Percentiles rank a stretch among this genome's conserved stretches.
These are phyloP conservation scores for Aspergillus ochraceus DNA, from an alignment of 2,329 filamentous ascomycete species.

Conservation along the genomic window DNA sequence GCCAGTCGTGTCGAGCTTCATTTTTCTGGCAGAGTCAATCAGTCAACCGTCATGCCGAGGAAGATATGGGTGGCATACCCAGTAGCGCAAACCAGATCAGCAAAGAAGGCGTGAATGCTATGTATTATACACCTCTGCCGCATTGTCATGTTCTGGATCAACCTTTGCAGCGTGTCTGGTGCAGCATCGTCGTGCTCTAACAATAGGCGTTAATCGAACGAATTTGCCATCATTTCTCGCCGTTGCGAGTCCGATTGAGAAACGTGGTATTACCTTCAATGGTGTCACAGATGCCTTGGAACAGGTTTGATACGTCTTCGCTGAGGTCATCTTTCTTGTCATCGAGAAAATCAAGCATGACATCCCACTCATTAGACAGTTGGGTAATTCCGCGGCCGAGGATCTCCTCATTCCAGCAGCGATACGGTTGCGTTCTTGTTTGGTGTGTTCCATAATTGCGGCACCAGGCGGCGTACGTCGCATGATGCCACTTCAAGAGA, in stretches of 20 bases:
- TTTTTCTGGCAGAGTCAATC: background rate
- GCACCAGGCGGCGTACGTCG: constrained; percentile 18
- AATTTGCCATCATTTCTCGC: too few species aligned
- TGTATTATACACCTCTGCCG: constrained; percentile 6
- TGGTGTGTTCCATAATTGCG: constrained; percentile 14
- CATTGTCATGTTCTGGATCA: background rate
- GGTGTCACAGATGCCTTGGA: background rate
- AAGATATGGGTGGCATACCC: background rate
- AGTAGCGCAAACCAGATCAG: background rate
- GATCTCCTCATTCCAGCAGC: constrained; percentile 19
- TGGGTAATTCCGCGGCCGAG: background rate
- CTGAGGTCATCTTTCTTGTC: background rate
- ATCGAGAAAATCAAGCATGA: background rate
- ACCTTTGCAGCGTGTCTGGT: background rate
- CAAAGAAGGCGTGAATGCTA: background rate
- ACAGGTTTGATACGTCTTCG: background rate
- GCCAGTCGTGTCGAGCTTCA: constrained; percentile 5
- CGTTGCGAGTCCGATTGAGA: too few species aligned
- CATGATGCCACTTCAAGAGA: constrained; percentile 9
- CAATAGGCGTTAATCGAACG: background rate
- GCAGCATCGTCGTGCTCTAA: constrained; percentile 3
- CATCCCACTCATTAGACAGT: background rate
- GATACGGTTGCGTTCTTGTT: background rate
- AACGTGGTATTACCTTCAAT: background rate
- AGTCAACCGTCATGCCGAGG: background rate